Evolutionary conservation across 2,329 filamentous ascomycete species (phyloP).

Genomic region (Nigrospora oryzae): DNA sequence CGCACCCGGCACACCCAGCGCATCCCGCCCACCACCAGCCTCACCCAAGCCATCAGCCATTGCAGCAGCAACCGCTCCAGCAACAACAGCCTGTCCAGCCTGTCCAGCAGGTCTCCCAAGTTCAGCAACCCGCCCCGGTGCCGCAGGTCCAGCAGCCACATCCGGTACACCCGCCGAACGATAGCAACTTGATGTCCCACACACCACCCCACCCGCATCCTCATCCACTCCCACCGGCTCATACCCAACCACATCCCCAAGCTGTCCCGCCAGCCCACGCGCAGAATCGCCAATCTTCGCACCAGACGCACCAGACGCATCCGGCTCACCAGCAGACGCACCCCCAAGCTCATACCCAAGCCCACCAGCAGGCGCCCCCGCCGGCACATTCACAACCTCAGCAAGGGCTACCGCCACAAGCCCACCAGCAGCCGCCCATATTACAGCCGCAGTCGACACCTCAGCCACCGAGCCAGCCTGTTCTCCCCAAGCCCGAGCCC

Average conservation of each 20-base stretch:
- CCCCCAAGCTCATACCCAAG: slow-evolving; percentile 7
- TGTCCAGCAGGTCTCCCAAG: slow-evolving; percentile 14
- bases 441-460: slow-evolving; percentile 15
- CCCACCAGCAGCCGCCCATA: slow-evolving; percentile 17
- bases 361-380: slow-evolving; percentile 5
- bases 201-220: slow-evolving; percentile 18
- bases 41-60: slow-evolving; percentile 9
- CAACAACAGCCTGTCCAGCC: slow-evolving; percentile 11
- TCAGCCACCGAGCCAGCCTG: slow-evolving; percentile 18
- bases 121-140: slow-evolving; percentile 11
- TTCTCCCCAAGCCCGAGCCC: slow-evolving; percentile 21
- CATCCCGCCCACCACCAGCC: slow-evolving; percentile 15
- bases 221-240: not conserved
- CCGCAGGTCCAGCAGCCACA: slow-evolving; percentile 20
- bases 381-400: slow-evolving; percentile 14
- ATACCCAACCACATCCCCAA: slow-evolving; percentile 9
- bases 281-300: slow-evolving; percentile 13
- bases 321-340: not conserved
- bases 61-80: slow-evolving; percentile 8
- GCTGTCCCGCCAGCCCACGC: slow-evolving; percentile 7
- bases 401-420: slow-evolving; percentile 12
- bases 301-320: slow-evolving; percentile 3
- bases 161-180: slow-evolving; percentile 13
- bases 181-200: slow-evolving; percentile 18
- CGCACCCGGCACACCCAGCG: slow-evolving; percentile 15